These are phyloP conservation scores for Eucalyptus polyanthemos DNA, from an alignment of 345 rosid genomes.

Conservation along the genomic window DNA sequence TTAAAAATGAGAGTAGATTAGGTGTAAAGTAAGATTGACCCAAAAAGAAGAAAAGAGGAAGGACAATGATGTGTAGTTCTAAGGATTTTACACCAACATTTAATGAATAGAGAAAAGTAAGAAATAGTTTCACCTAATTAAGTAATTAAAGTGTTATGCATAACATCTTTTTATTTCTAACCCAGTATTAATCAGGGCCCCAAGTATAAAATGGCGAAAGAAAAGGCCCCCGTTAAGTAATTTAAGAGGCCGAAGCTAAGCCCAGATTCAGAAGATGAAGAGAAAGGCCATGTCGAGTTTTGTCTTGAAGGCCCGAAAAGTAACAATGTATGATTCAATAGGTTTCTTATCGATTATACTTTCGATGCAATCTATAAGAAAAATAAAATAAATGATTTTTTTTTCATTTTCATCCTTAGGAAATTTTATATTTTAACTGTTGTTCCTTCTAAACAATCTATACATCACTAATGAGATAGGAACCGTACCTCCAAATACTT, in stretches of 20 bases:
- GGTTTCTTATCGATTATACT: neutral
- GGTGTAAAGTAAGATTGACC: accelerated
- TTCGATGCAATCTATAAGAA: neutral
- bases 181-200: neutral
- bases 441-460: neutral
- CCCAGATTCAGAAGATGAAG: neutral
- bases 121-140: neutral
- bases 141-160: neutral
- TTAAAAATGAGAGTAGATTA: accelerated
- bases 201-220: neutral
- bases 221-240: neutral
- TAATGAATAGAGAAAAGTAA: neutral
- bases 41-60: neutral
- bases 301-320: neutral
- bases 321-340: neutral
- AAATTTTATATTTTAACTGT: too few species aligned
- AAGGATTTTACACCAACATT: neutral
- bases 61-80: neutral
- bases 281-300: neutral
- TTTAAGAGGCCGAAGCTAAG: neutral
- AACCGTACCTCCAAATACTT: neutral
- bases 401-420: too few species aligned
- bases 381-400: neutral
- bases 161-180: neutral
- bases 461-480: neutral